phyloP scores from a whole-genome alignment of 164 flowering plant species.

The Vitis rotundifolia region DNA sequence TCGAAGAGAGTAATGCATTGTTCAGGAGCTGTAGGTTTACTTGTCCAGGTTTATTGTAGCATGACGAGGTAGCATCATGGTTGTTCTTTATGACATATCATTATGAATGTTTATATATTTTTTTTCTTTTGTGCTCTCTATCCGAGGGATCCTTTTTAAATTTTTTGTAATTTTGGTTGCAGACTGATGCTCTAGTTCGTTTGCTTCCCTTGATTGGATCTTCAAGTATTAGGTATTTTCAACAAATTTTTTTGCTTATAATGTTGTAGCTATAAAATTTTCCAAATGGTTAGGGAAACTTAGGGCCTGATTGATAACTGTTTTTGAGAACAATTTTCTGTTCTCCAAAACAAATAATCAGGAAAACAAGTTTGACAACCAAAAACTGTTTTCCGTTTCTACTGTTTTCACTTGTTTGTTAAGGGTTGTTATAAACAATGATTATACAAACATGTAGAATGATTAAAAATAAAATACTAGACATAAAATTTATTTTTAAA shows the following conservation, averaged over 20 bases:
- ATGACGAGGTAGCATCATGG: too few species aligned
- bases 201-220: constrained; percentile 95
- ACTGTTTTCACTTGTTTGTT: too few species aligned
- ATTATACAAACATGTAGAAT: too few species aligned
- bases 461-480: too few species aligned
- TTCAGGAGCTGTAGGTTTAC: background rate
- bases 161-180: constrained; percentile 25
- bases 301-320: too few species aligned
- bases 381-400: too few species aligned
- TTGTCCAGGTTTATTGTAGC: background rate
- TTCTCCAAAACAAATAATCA: too few species aligned
- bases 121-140: background rate
- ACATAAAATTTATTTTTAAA: too few species aligned
- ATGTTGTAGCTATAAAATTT: background rate
- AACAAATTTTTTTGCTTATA: constrained; percentile 6
- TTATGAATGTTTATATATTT: background rate
- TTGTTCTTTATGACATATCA: background rate
- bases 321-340: too few species aligned
- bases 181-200: constrained; percentile 88
- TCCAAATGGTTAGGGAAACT: background rate
- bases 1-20: background rate
- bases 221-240: constrained; percentile 72
- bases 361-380: too few species aligned
- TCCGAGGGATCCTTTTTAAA: background rate
- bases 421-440: too few species aligned